Evolutionary conservation across 352 stramenopile species (phyloP).

Genomic region (Thalassiosira livingstoniorum): DNA sequence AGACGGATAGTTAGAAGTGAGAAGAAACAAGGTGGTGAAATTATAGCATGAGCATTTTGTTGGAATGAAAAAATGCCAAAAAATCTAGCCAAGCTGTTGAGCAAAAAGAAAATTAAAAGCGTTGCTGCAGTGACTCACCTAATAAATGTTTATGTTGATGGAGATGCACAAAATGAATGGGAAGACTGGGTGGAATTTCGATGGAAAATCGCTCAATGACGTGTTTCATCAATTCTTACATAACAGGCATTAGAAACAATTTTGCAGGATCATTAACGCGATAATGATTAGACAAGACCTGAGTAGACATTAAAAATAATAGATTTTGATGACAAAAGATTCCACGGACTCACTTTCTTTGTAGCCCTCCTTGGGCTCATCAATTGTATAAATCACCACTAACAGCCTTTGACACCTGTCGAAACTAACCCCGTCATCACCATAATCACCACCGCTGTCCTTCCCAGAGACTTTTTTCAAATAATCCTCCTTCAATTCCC

Average conservation of each 20-base stretch:
- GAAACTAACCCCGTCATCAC: conserved; percentile 8
- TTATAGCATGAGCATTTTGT: too few species aligned
- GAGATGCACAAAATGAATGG: conserved; percentile 86
- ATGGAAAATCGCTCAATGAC: conserved; percentile 88
- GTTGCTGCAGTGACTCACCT: too few species aligned
- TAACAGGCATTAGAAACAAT: background rate
- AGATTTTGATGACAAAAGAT: background rate
- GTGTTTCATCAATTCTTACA: conserved; percentile 79
- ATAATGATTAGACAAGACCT: background rate
- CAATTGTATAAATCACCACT: conserved; percentile 79
- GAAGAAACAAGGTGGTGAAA: too few species aligned
- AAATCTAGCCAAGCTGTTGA: too few species aligned
- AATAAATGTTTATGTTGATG: conserved; percentile 56
- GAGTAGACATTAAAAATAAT: background rate
- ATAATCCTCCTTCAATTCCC: conserved; percentile 52
- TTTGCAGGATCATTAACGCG: background rate
- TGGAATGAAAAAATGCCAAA: too few species aligned
- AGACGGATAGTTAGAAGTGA: too few species aligned
- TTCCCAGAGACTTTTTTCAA: conserved; percentile 4
- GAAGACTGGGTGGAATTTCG: conserved; percentile 52
- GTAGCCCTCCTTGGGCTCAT: conserved; percentile 59
- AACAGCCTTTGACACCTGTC: conserved; percentile 34
- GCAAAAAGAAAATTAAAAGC: too few species aligned
- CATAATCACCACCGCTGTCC: background rate
- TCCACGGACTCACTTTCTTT: conserved; percentile 32